Evolutionary conservation across 768 basidiomycete species (phyloP), one percentile per base, ranked within the genome.

Genomic region (Lyophyllum shimeji): DNA sequence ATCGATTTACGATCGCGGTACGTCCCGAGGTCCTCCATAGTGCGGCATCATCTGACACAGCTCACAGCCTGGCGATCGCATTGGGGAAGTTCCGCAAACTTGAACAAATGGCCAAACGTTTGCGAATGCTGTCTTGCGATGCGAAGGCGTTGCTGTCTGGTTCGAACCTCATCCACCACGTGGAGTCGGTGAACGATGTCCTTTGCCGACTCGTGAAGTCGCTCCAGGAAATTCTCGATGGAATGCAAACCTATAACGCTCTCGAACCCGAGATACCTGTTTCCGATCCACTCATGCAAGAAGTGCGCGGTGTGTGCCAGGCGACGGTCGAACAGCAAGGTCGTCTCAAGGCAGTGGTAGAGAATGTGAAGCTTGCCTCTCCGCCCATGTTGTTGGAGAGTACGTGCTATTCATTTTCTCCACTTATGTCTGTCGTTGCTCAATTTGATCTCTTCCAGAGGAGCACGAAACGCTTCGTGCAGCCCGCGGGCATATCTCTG

Each of bases 1-100:
- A 61, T 95, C 15, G 78, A 80, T 34, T 68, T 82, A 25, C 77
- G 93, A 66, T 69, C 81, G 29, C 70, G 80, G 95, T 95, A 68
- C 70, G 86, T 74, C 20, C 24, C 21, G 1, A n/a, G 55, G 3
- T 34, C 27, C 11, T 34, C 31, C 50, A 18, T 50, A 50, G 18
- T 23, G 23, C 50, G 0, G 24, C n/a, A 29, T 17, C 39, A 59
- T 47, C 60, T 33, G 55, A 59, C 25, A 20, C 17, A 11, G 34
- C 13, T 27, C 20, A 9, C 37, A 79, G 74, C 15, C 66, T 79
- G 58, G 66, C 73, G 12, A 56, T 56, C 7, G 59, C 62, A 3
- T 54, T 66, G 12, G 56, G 51, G 9, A 52, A 64, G 25, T 69
- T 67, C 44, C 53, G 61, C 20, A 65, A 60, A 33, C 56, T 76